A percentile compares a stretch with the other conserved stretches of the same genome.
These are phyloP conservation scores for Solidago caesia DNA, from an alignment of 129 eudicot species.

Conservation along the genomic window DNA sequence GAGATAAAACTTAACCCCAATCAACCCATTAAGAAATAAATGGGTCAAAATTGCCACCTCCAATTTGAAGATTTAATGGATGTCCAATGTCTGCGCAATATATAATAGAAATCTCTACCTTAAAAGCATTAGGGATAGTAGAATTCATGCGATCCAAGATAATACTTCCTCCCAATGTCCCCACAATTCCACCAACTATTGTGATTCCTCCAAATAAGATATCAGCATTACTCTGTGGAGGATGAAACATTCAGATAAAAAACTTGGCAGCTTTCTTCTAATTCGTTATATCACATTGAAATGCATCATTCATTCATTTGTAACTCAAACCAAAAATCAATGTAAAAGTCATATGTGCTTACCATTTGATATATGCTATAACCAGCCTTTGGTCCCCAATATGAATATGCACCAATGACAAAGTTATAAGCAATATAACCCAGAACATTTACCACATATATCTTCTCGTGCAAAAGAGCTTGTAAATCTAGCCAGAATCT, in stretches of 20 bases:
- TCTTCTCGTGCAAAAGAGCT: slow-evolving; percentile 63
- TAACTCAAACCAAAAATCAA: neutral
- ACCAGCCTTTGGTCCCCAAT: slow-evolving; percentile 99
- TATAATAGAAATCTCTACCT: slow-evolving; percentile 42
- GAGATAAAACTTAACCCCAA: neutral
- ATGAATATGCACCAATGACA: slow-evolving; percentile 94
- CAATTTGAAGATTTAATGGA: neutral
- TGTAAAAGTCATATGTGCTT: slow-evolving; percentile 19
- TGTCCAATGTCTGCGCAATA: neutral
- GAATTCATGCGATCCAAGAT: slow-evolving; percentile 67
- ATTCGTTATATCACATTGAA: neutral
- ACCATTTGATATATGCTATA: slow-evolving; percentile 88
- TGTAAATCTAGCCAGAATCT: slow-evolving; percentile 64
- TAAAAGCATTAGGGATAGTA: slow-evolving; percentile 88
- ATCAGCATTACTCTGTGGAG: slow-evolving; percentile 75
- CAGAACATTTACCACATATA: slow-evolving; percentile 71
- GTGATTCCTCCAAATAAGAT: slow-evolving; percentile 86
- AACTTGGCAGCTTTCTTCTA: neutral
- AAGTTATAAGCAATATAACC: slow-evolving; percentile 91
- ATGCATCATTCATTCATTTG: neutral
- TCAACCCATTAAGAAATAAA: neutral
- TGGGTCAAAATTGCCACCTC: neutral
- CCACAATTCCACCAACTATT: slow-evolving; percentile 76
- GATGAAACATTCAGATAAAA: slow-evolving; percentile 3
- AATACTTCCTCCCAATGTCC: slow-evolving; percentile 78